phyloP scores from a whole-genome alignment of 768 basidiomycete genomes.

The Mycena polygramma region DNA sequence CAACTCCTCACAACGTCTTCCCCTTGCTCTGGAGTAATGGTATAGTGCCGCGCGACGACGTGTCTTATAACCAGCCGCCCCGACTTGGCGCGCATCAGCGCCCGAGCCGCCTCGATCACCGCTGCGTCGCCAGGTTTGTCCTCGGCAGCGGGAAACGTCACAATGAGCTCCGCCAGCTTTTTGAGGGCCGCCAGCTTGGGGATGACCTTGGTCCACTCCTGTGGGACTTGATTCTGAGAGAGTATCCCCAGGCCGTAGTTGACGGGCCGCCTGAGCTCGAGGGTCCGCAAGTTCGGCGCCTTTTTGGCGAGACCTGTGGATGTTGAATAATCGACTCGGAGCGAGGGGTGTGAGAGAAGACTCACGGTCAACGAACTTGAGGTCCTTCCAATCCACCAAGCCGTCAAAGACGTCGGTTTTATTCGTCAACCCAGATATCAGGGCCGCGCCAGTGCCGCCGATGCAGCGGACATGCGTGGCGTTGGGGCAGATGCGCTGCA shows the following conservation, averaged over 20 bases:
- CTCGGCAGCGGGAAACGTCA: constrained; percentile 26
- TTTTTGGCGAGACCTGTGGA: constrained; percentile 28
- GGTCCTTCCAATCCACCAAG: constrained; percentile 29
- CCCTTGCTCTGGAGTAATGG: background rate
- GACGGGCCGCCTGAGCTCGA: constrained; percentile 30
- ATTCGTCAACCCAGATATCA: constrained; percentile 24
- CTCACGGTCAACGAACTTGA: constrained; percentile 9
- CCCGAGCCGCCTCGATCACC: constrained; percentile 13
- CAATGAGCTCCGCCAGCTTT: constrained; percentile 11
- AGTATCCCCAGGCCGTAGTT: constrained; percentile 15
- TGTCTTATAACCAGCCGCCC: constrained; percentile 7
- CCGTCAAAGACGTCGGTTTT: constrained; percentile 30
- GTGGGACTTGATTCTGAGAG: background rate
- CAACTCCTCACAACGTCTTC: constrained; percentile 10
- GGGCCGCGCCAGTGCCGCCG: constrained; percentile 18
- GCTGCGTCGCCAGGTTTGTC: constrained; percentile 18
- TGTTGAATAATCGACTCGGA: too few relatives aligned
- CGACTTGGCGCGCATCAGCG: constrained; percentile 9
- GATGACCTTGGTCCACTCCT: constrained; percentile 24
- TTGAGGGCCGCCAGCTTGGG: constrained; percentile 17
- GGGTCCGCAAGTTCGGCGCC: constrained; percentile 26
- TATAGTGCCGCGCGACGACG: constrained; percentile 19
- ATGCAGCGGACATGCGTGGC: constrained; percentile 28
- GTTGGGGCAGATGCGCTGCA: constrained; percentile 32
- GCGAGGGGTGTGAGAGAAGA: too few relatives aligned